Evolutionary conservation across 768 basidiomycete genomes (phyloP).

Genomic region (Coprinopsis marcescibilis): DNA sequence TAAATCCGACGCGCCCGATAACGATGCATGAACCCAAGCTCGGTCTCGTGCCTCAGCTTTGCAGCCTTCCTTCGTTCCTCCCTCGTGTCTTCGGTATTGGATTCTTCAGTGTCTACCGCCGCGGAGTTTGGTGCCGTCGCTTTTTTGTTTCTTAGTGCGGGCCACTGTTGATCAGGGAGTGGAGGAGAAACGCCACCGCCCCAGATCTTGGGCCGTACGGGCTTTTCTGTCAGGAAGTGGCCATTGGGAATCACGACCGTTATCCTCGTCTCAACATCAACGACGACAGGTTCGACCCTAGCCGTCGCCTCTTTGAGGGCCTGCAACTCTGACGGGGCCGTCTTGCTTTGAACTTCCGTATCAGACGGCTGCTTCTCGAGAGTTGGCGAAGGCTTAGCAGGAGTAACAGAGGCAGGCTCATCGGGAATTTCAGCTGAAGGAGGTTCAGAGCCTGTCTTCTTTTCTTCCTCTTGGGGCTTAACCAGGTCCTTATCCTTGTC

Average conservation of each 20-base stretch:
- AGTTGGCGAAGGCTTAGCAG: not conserved
- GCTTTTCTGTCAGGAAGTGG: conserved; percentile 51
- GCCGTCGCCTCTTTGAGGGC: conserved; percentile 2
- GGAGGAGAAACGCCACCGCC: conserved; percentile 52
- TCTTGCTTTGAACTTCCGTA: not conserved
- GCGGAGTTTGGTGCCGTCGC: not conserved
- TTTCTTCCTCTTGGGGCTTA: conserved; percentile 15
- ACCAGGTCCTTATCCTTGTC: conserved; percentile 17
- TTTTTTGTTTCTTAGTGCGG: not conserved
- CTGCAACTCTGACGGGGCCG: not conserved
- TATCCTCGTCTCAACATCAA: conserved; percentile 41
- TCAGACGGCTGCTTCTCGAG: not conserved
- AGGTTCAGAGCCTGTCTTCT: conserved; percentile 7
- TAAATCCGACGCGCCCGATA: conserved; percentile 35
- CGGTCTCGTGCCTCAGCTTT: not conserved
- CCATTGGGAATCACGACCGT: conserved; percentile 56
- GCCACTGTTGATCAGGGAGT: conserved; percentile 9
- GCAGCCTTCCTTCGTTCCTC: not conserved
- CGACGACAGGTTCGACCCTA: conserved; percentile 16
- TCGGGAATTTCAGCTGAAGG: not conserved
- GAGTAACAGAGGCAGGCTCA: not conserved
- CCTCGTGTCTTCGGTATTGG: not conserved
- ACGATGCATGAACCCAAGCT: conserved; percentile 1
- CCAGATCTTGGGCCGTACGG: conserved; percentile 57
- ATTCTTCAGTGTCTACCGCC: not conserved